Conservation (phyloP, 768 basidiomycete genomes). For the Suillus americanus region DNA sequence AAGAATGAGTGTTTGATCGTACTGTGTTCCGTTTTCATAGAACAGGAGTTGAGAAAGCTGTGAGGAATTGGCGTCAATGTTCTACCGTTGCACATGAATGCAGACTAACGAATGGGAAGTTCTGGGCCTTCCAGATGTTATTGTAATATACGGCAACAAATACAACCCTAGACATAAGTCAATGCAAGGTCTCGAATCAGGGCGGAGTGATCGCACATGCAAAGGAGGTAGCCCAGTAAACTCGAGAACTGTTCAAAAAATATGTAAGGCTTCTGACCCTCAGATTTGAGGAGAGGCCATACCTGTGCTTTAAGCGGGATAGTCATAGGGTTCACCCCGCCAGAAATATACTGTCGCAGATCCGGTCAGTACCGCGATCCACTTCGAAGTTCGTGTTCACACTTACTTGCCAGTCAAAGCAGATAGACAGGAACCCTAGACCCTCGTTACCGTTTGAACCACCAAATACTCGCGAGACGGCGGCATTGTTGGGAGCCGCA, state of each 20-base stretch:
- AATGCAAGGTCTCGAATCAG: constrained; percentile 1
- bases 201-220: constrained; percentile 38
- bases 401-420: constrained; percentile 51
- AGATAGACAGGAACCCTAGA: constrained; percentile 56
- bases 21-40: constrained; percentile 46
- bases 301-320: constrained; percentile 49
- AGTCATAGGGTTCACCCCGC: constrained; percentile 42
- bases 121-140: constrained; percentile 54
- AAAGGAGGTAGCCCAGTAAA: constrained; percentile 46
- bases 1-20: constrained; percentile 49
- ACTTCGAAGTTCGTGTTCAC: constrained; percentile 21
- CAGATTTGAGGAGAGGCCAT: not conserved
- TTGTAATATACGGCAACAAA: constrained; percentile 30
- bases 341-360: constrained; percentile 22
- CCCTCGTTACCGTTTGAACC: constrained; percentile 69
- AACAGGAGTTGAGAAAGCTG: constrained; percentile 40
- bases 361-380: not conserved
- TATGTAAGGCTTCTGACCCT: not conserved
- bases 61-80: constrained; percentile 14
- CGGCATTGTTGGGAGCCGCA: constrained; percentile 46
- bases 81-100: constrained; percentile 6
- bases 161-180: constrained; percentile 14
- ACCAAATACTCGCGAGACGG: constrained; percentile 66
- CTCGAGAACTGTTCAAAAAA: constrained; percentile 37
- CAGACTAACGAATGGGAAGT: constrained; percentile 49